phyloP scores from a whole-genome alignment of 768 basidiomycete genomes.

The Panus rudis region DNA sequence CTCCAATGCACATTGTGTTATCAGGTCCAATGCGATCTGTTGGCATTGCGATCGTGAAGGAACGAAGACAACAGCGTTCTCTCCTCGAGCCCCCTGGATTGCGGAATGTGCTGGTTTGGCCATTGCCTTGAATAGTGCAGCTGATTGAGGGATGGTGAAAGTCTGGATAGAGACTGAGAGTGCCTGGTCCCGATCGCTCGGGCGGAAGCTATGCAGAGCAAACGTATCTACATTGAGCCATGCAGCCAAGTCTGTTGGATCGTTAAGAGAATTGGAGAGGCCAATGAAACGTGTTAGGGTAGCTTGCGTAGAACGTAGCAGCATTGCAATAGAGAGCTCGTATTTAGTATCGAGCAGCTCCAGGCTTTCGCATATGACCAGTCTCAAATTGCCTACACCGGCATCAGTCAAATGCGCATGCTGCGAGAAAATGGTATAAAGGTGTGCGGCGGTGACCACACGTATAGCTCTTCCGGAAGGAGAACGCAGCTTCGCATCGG shows the following conservation, averaged over 20 bases:
- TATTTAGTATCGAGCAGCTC: conserved; percentile 77
- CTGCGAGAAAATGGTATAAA: conserved; percentile 18
- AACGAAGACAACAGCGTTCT: conserved; percentile 75
- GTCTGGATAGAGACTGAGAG: conserved; percentile 61
- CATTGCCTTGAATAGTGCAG: conserved; percentile 86
- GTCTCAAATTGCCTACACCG: conserved; percentile 32
- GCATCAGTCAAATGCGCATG: too few relatives aligned
- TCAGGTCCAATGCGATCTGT: conserved; percentile 69
- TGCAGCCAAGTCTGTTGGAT: conserved; percentile 70
- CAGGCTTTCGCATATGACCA: conserved; percentile 80
- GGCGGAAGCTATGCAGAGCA: conserved; percentile 69
- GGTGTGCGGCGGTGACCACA: conserved; percentile 46
- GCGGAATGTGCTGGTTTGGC: conserved; percentile 80
- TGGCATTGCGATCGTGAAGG: conserved; percentile 77
- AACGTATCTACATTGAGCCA: conserved; percentile 73
- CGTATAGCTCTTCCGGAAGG: conserved; percentile 42
- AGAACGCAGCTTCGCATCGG: conserved; percentile 26
- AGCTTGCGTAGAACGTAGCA: conserved; percentile 57
- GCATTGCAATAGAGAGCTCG: conserved; percentile 74
- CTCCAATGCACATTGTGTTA: conserved; percentile 81
- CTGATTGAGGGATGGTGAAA: conserved; percentile 82
- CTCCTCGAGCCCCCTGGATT: conserved; percentile 43
- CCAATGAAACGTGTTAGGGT: conserved; percentile 70
- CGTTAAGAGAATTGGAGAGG: conserved; percentile 69
- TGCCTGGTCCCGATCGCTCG: conserved; percentile 77